Percentiles rank a stretch among this genome's conserved stretches.
Conservation (phyloP, 352 stramenopile species). For the Thraustochytrium striatum region DNA sequence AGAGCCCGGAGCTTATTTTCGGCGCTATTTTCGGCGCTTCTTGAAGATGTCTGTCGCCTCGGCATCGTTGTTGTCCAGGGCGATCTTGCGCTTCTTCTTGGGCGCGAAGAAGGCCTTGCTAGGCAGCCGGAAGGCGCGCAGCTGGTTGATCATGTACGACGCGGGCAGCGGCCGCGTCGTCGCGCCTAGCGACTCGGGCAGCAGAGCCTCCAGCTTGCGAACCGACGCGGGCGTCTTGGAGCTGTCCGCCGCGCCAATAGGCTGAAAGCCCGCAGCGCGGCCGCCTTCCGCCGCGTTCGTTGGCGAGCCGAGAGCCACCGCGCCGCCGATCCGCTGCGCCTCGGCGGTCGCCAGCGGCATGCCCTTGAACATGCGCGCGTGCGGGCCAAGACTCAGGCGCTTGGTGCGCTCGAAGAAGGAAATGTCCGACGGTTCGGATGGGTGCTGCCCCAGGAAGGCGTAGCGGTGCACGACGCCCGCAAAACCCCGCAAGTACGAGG, state of each 20-base stretch:
- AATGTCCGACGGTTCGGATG: background rate
- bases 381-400: constrained; percentile 30
- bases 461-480: constrained; percentile 27
- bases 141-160: constrained; percentile 21
- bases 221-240: constrained; percentile 23
- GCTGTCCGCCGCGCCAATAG: background rate
- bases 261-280: background rate
- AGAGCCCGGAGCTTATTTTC: no score
- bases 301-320: background rate
- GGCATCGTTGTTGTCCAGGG: constrained; percentile 8
- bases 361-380: background rate
- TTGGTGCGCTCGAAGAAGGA: constrained; percentile 12
- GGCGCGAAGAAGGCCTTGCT: constrained; percentile 6
- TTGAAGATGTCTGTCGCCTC: constrained; percentile 40
- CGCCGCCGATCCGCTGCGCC: no score
- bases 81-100: constrained; percentile 25
- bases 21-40: constrained; percentile 37
- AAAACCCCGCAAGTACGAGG: background rate
- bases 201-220: constrained; percentile 22
- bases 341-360: background rate
- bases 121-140: background rate
- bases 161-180: background rate
- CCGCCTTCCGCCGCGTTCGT: background rate
- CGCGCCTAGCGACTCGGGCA: constrained; percentile 1
- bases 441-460: constrained; percentile 21